Base-by-base conservation (phyloP, 2,329 filamentous ascomycete species). In the Fusarium globosum region DNA sequence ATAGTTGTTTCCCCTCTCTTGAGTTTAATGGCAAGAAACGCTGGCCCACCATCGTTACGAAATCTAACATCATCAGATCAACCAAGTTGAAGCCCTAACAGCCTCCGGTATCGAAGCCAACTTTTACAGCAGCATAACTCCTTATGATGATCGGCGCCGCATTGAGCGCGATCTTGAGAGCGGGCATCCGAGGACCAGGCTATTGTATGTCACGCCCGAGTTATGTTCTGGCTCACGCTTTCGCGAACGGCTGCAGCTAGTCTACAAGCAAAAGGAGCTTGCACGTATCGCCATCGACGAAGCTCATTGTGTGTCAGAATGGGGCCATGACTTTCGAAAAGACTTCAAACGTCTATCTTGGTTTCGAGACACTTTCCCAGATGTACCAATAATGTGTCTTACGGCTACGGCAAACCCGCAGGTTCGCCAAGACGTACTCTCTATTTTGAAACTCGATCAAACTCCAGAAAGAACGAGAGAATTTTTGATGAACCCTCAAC, bases 301-400 rank as follows among this genome's bases (percentile, higher is more conserved):
- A 83, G 96, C 96, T 5, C 96, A 98, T 81, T 98, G 96, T 81
- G 97, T 98, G 76, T 97, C 94, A 30, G 95, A 98, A 90, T 98
- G 96, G 96, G 96, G 96, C 4, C 95, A 98, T 81, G 96, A 98
- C 81, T 98, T 98, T 80, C 92, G 96, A n/a, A 93, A 92, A 41
- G 93, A 95, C 65, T 98, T 97, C 83, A 95, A 96, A 79, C 89
- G 92, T 26, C 87, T 98, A 12, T 92, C 90, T 5, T 98, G 94
- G 91, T 96, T 98, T 85, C 92, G 93, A 75, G 87, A 90, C 55
- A 91, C 91, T 11, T 95, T 96, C 73, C 94, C 95, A 0, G 88
- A 93, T 63, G 94, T 98, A 1, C 95, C 96, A 9, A 93, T 98
- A 70, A 97, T 96, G 82, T 97, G 95, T 72, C 88, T 97, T 20